Percentiles rank a stretch among this genome's conserved stretches.
These are phyloP conservation scores for Schoenoplectus triqueter DNA, from an alignment of 202 grass and related monocot genomes.

Conservation along the genomic window DNA sequence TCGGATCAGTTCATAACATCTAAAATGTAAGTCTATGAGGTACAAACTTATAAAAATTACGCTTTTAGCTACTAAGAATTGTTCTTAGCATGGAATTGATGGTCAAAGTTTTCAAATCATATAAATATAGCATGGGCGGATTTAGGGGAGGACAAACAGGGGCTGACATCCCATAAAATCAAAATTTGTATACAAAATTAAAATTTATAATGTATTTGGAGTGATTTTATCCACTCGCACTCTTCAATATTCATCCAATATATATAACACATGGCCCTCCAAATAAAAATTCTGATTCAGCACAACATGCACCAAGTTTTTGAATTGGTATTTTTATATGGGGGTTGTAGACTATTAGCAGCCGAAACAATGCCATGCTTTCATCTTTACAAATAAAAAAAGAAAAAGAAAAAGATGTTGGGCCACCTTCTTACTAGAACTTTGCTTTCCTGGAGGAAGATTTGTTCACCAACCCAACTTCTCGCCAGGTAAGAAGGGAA, in stretches of 20 bases:
- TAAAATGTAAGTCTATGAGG: not conserved
- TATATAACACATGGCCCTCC: no score
- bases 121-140: not conserved
- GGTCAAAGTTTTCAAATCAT: not conserved
- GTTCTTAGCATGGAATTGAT: not conserved
- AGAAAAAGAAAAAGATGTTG: not conserved
- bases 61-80: not conserved
- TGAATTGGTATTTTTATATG: not conserved
- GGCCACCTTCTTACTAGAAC: not conserved
- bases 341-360: not conserved
- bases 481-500: slow-evolving; percentile 1
- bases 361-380: not conserved
- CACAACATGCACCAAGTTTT: not conserved
- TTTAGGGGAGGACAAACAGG: no score
- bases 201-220: no score
- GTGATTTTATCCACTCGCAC: no score
- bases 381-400: not conserved
- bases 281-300: no score
- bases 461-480: slow-evolving; percentile 30
- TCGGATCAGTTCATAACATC: not conserved
- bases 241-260: no score
- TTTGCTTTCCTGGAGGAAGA: not conserved
- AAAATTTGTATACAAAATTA: no score
- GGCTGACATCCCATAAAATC: no score
- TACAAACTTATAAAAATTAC: not conserved